Evolutionary conservation across 805 yeast species (phyloP).

Genomic region (Lipomyces kockii): DNA sequence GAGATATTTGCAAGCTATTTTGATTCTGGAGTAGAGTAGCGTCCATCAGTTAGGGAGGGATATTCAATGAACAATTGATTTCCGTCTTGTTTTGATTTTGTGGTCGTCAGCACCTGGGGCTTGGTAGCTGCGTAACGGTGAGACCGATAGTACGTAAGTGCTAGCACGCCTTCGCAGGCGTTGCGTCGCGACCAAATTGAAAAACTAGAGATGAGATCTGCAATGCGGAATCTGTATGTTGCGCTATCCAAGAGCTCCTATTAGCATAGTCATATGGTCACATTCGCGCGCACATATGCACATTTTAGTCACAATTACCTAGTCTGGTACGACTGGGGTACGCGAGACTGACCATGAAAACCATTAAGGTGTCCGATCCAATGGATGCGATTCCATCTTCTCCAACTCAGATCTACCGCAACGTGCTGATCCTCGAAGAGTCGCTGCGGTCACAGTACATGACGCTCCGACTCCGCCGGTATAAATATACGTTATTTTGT

Average conservation of each 20-base stretch:
- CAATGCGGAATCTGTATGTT: background rate
- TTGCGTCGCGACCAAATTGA: background rate
- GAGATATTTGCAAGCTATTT: background rate
- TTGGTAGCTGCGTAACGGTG: background rate
- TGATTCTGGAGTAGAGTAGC: background rate
- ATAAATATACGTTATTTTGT: conserved; percentile 62
- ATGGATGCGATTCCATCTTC: conserved; percentile 36
- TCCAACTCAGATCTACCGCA: conserved; percentile 67
- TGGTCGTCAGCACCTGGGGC: background rate
- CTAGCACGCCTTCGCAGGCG: background rate
- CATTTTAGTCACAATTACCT: background rate
- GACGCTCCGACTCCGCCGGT: conserved; percentile 69
- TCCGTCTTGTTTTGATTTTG: background rate
- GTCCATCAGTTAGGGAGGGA: too few relatives aligned
- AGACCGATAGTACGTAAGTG: background rate
- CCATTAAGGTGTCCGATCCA: background rate
- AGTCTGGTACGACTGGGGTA: background rate
- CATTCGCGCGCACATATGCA: background rate
- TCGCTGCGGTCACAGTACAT: conserved; percentile 78
- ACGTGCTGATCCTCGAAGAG: conserved; percentile 83
- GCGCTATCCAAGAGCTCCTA: too few relatives aligned
- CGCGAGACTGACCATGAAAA: conserved; percentile 3
- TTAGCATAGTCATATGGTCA: background rate
- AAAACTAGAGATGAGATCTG: background rate
- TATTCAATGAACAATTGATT: too few relatives aligned